phyloP scores from a whole-genome alignment of 208 protist genomes.

The Angomonas ambiguus region DNA sequence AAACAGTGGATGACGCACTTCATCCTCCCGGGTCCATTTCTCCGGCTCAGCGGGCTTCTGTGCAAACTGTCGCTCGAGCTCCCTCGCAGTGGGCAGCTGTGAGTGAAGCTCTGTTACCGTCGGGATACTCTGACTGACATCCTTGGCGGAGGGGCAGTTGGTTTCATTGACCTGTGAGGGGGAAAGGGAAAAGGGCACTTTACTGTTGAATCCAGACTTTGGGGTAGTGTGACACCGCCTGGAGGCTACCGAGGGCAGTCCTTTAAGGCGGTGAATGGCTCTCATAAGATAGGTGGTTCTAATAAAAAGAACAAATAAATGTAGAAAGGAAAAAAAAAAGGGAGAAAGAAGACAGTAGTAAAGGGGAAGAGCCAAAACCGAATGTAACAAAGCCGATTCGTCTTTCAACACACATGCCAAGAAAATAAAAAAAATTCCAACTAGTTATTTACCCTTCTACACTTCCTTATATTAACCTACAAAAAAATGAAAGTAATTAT shows the following conservation, averaged over 20 bases:
- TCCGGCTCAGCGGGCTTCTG: not conserved
- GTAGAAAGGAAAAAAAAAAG: not conserved
- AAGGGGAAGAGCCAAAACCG: too few species aligned
- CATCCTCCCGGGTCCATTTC: not conserved
- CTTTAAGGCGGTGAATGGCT: not conserved
- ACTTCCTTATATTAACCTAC: constrained; percentile 11
- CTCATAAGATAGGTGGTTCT: too few species aligned
- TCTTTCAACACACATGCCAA: not conserved
- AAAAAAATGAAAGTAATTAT: constrained; percentile 6
- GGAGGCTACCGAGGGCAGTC: too few species aligned
- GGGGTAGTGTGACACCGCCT: too few species aligned
- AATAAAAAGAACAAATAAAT: too few species aligned
- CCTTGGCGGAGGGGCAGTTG: constrained; percentile 51
- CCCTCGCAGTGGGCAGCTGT: constrained; percentile 54
- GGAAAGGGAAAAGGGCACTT: constrained; percentile 33
- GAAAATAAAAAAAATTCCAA: constrained; percentile 12
- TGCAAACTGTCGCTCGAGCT: constrained; percentile 52
- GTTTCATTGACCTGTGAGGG: constrained; percentile 54
- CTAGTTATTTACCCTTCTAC: too few species aligned
- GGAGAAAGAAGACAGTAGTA: too few species aligned
- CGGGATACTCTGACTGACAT: constrained; percentile 53
- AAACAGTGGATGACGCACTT: constrained; percentile 16
- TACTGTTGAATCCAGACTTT: constrained; percentile 35
- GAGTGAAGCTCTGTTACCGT: constrained; percentile 35
- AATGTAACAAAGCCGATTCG: not conserved